Base-by-base conservation (phyloP, 805 yeast genomes). In the Wickerhamomyces xylosicus region DNA sequence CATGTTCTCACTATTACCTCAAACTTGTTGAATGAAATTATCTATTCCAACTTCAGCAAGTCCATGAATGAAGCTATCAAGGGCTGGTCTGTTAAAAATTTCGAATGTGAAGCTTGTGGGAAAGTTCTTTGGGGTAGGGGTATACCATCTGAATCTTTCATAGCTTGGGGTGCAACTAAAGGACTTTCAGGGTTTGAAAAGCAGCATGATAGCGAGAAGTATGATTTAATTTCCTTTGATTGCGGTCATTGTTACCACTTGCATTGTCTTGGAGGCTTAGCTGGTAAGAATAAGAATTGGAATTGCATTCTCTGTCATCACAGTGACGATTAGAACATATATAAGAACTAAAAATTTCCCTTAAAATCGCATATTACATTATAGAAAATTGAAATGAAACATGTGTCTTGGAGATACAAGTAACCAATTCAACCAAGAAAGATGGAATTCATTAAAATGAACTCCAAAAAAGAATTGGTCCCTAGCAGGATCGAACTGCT, bases 401-500 rank as follows among this genome's bases (percentile, higher is more conserved):
- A n/a, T n/a, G n/a, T n/a, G n/a, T n/a, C n/a, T n/a, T n/a, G n/a
- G n/a, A n/a, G n/a, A n/a, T n/a, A n/a, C n/a, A n/a, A n/a, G n/a
- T n/a, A n/a, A n/a, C n/a, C n/a, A n/a, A n/a, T n/a, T n/a, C n/a
- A n/a, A n/a, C n/a, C n/a, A n/a, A n/a, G n/a, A n/a, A n/a, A n/a
- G n/a, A n/a, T n/a, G n/a, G n/a, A n/a, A n/a, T n/a, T n/a, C n/a
- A n/a, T n/a, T n/a, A n/a, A n/a, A n/a, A n/a, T n/a, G n/a, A n/a
- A n/a, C n/a, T n/a, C n/a, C n/a, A n/a, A 22, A 22, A 22, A 22
- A 22, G n/a, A 28, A 28, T 28, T 77, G 85, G 76, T 77, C 82
- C 82, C 82, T 77, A 75, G 82, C 85, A 74, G 85, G 85, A 76
- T 77, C 85, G 85, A 77, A 77, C 85, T 74, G 85, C 82, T 75